A percentile compares a stretch with the other conserved stretches of the same genome.
phyloP scores from a whole-genome alignment of 108 stramenopile genomes.

The Nitzschia sp. region DNA sequence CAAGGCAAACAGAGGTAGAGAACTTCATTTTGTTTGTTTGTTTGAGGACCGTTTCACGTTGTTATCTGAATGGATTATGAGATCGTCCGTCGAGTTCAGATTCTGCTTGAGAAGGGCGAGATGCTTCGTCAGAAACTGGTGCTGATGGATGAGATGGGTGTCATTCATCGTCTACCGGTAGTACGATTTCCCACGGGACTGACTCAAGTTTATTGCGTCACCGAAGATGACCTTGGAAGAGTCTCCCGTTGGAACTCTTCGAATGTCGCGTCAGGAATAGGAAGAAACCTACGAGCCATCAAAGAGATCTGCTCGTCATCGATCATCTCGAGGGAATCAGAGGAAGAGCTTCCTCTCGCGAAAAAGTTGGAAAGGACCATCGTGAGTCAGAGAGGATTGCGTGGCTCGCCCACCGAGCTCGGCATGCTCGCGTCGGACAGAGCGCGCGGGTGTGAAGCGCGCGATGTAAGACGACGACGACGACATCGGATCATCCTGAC shows the following conservation, averaged over 20 bases:
- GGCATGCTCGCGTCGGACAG: too few species aligned
- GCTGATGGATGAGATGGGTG: neutral
- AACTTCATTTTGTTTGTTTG: constrained; percentile 44
- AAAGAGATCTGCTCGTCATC: too few species aligned
- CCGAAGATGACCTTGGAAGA: neutral
- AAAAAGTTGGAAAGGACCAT: too few species aligned
- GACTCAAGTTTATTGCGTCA: constrained; percentile 3
- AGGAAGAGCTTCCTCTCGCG: too few species aligned
- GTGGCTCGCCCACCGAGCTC: too few species aligned
- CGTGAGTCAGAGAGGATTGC: too few species aligned
- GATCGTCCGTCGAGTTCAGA: neutral
- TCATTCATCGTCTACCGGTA: neutral
- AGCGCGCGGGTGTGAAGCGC: too few species aligned
- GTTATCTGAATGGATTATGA: neutral
- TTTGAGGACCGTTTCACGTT: neutral
- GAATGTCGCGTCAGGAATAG: neutral
- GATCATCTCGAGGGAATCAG: too few species aligned
- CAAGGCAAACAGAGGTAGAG: constrained; percentile 38
- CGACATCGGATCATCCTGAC: too few species aligned
- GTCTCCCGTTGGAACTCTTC: neutral
- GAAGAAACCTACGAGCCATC: neutral
- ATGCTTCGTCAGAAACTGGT: neutral
- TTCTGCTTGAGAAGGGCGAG: neutral
- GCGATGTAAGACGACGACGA: too few species aligned
- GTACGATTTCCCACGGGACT: neutral